A percentile compares a stretch with the other conserved stretches of the same genome.
phyloP scores from a whole-genome alignment of 768 basidiomycete species.

The Collybia mongolica region DNA sequence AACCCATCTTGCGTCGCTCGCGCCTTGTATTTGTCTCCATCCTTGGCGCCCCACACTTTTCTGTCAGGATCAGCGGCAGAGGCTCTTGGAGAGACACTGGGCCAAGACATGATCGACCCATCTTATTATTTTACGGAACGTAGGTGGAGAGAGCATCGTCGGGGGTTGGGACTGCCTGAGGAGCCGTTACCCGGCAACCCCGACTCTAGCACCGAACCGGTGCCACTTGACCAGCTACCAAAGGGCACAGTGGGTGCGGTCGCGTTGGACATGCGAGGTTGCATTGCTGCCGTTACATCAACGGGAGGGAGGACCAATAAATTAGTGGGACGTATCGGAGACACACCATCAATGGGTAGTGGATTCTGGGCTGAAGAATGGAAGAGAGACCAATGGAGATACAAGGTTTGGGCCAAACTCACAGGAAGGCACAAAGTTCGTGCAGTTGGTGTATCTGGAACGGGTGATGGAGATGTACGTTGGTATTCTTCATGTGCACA shows the following conservation, averaged over 20 bases:
- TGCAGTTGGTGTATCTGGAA: constrained; percentile 78
- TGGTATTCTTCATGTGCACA: background rate
- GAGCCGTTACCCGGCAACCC: constrained; percentile 44
- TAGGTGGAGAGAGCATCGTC: constrained; percentile 77
- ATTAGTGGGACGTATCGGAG: constrained; percentile 78
- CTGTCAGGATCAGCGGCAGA: constrained; percentile 70
- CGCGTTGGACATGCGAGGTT: constrained; percentile 71
- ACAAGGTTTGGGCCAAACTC: constrained; percentile 22
- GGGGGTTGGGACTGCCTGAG: constrained; percentile 72
- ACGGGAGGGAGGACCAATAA: constrained; percentile 87
- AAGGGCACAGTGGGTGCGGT: constrained; percentile 86
- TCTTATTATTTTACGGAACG: constrained; percentile 77
- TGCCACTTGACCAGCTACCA: constrained; percentile 56
- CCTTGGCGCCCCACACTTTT: constrained; percentile 63
- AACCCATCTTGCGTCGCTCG: constrained; percentile 76
- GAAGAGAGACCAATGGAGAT: constrained; percentile 30
- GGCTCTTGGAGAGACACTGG: constrained; percentile 51
- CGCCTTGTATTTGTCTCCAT: constrained; percentile 68
- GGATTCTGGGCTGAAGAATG: constrained; percentile 90
- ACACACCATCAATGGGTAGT: constrained; percentile 74
- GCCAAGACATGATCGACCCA: constrained; percentile 61
- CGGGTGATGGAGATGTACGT: constrained; percentile 82
- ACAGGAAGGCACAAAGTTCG: constrained; percentile 26
- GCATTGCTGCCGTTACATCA: constrained; percentile 71
- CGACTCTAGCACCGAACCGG: constrained; percentile 11